A percentile compares a stretch with the other conserved stretches of the same genome.
These are phyloP conservation scores for Raphanus sativus DNA, from an alignment of 345 rosid genomes.

Conservation along the genomic window DNA sequence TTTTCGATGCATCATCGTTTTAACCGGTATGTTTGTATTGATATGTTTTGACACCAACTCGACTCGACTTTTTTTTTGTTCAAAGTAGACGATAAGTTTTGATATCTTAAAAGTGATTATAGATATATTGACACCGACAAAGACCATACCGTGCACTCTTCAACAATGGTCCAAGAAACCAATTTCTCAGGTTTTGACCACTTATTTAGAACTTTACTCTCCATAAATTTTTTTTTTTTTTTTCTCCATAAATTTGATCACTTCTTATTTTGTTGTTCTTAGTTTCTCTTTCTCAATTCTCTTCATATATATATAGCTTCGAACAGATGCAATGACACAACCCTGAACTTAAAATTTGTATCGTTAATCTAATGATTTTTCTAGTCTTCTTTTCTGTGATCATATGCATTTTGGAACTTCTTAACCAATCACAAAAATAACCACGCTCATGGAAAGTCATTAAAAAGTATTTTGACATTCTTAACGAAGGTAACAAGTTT, in stretches of 20 bases:
- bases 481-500: neutral
- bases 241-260: neutral
- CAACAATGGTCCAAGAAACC: neutral
- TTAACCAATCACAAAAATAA: neutral
- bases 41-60: too few species aligned
- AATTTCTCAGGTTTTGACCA: neutral
- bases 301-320: neutral
- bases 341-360: neutral
- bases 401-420: neutral
- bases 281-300: neutral
- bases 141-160: neutral
- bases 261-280: neutral
- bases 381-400: neutral
- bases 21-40: too few species aligned
- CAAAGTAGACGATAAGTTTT: neutral
- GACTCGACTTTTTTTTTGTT: too few species aligned
- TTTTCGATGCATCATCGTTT: too few species aligned
- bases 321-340: neutral
- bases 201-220: neutral
- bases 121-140: neutral
- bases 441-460: neutral
- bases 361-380: neutral
- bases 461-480: neutral
- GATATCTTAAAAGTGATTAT: neutral
- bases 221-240: too few species aligned